A percentile compares a stretch with the other conserved stretches of the same genome.
Evolutionary conservation across 176 grass and related monocot genomes (phyloP).

Genomic region (Juncus effusus): DNA sequence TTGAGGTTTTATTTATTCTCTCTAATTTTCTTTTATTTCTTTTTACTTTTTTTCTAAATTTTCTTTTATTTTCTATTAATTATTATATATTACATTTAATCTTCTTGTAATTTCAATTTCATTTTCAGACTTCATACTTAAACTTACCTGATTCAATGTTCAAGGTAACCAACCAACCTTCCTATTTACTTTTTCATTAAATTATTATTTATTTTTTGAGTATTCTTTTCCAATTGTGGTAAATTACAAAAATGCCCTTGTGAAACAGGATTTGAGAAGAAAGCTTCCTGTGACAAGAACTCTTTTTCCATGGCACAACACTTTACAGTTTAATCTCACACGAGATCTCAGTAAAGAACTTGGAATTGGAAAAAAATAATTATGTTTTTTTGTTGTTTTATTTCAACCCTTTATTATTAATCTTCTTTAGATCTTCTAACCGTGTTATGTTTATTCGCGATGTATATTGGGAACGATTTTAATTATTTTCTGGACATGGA

Average conservation of each 20-base stretch:
- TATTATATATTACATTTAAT: slow-evolving; percentile 16
- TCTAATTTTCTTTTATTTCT: slow-evolving; percentile 22
- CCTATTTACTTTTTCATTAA: slow-evolving; percentile 5
- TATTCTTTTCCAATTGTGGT: neutral
- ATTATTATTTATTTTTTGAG: slow-evolving; percentile 1
- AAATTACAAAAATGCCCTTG: neutral
- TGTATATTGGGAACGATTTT: slow-evolving; percentile 13
- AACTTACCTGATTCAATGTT: slow-evolving; percentile 82
- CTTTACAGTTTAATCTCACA: slow-evolving; percentile 61
- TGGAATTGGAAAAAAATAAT: slow-evolving; percentile 68
- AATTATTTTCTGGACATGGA: slow-evolving; percentile 6
- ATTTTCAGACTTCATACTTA: slow-evolving; percentile 66
- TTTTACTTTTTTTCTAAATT: slow-evolving; percentile 18
- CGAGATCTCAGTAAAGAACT: slow-evolving; percentile 87
- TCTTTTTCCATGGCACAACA: slow-evolving; percentile 94
- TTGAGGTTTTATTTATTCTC: slow-evolving; percentile 58
- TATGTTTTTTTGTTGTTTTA: slow-evolving; percentile 18
- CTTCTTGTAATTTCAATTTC: slow-evolving; percentile 8
- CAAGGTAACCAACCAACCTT: slow-evolving; percentile 53
- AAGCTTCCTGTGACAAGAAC: slow-evolving; percentile 95
- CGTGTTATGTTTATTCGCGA: slow-evolving; percentile 7
- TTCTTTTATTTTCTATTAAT: slow-evolving; percentile 20
- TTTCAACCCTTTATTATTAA: slow-evolving; percentile 8
- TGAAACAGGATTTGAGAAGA: slow-evolving; percentile 78
- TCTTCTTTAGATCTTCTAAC: neutral